These are phyloP conservation scores for Plenodomus biglobosus DNA, from an alignment of 2,329 filamentous ascomycete genomes.

Conservation along the genomic window DNA sequence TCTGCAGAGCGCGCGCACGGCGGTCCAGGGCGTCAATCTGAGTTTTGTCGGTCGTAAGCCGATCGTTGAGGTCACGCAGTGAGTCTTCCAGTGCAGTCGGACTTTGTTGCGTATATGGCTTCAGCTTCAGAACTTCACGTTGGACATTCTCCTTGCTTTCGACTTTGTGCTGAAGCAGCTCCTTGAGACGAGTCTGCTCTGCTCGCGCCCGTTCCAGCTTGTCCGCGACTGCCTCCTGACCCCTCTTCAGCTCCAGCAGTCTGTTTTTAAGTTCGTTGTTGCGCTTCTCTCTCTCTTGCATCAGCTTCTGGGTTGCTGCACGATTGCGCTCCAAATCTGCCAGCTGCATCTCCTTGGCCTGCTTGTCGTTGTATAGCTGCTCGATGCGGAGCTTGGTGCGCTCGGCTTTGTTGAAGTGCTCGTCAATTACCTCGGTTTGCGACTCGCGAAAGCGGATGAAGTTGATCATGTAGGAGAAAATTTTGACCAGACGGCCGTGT, in stretches of 20 bases:
- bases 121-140: conserved; percentile 84
- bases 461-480: conserved; percentile 98
- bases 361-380: conserved; percentile 79
- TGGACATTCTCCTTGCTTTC: conserved; percentile 69
- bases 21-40: conserved; percentile 88
- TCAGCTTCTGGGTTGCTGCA: conserved; percentile 75
- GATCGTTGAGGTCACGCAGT: conserved; percentile 78
- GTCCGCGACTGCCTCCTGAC: conserved; percentile 79
- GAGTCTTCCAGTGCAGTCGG: conserved; percentile 80
- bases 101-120: conserved; percentile 89
- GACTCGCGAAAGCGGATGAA: conserved; percentile 96
- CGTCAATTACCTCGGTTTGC: conserved; percentile 84
- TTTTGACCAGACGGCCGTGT: conserved; percentile 85
- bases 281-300: conserved; percentile 79
- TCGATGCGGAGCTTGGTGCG: conserved; percentile 86
- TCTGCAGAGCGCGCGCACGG: conserved; percentile 85
- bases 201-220: conserved; percentile 80
- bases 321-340: conserved; percentile 80
- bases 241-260: conserved; percentile 75
- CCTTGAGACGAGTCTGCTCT: conserved; percentile 75
- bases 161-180: conserved; percentile 70
- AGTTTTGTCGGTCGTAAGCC: conserved; percentile 73
- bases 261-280: conserved; percentile 86
- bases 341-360: conserved; percentile 78
- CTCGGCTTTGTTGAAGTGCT: conserved; percentile 90